phyloP scores from a whole-genome alignment of 768 basidiomycete genomes.

The Coprinopsis sp. region DNA sequence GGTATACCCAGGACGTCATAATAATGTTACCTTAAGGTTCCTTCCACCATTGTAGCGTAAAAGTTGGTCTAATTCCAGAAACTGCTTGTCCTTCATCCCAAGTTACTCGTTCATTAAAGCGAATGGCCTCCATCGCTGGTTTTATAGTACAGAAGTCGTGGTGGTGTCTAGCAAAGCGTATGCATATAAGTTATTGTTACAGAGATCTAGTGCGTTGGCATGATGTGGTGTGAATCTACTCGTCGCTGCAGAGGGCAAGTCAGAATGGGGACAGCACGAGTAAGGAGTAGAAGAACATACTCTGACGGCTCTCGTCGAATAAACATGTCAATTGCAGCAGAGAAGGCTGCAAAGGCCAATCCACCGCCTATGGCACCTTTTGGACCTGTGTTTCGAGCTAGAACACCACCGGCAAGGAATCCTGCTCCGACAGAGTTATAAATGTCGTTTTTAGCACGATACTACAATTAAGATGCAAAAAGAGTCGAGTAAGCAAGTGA shows the following conservation, averaged over 20 bases:
- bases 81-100: too few species aligned
- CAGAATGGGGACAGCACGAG: neutral
- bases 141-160: constrained; percentile 5
- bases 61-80: too few species aligned
- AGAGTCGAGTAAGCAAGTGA: neutral
- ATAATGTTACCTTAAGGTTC: too few species aligned
- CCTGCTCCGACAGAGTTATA: constrained; percentile 86
- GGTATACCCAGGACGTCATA: too few species aligned
- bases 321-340: constrained; percentile 84
- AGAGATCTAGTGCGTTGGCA: neutral
- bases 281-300: constrained; percentile 22
- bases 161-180: constrained; percentile 1
- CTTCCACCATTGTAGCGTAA: too few species aligned
- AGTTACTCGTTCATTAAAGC: too few species aligned
- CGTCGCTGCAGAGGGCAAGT: constrained; percentile 1
- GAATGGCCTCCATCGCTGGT: too few species aligned
- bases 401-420: constrained; percentile 81
- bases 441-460: constrained; percentile 94
- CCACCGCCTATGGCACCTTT: constrained; percentile 86
- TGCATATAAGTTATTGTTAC: constrained; percentile 2
- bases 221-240: constrained; percentile 4
- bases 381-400: constrained; percentile 85
- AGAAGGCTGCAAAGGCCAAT: constrained; percentile 89
- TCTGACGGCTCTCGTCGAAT: constrained; percentile 76
- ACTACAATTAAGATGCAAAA: constrained; percentile 44